These are phyloP conservation scores for Puccinia coronata DNA, from an alignment of 1,284 basidiomycete species.

Conservation along the genomic window DNA sequence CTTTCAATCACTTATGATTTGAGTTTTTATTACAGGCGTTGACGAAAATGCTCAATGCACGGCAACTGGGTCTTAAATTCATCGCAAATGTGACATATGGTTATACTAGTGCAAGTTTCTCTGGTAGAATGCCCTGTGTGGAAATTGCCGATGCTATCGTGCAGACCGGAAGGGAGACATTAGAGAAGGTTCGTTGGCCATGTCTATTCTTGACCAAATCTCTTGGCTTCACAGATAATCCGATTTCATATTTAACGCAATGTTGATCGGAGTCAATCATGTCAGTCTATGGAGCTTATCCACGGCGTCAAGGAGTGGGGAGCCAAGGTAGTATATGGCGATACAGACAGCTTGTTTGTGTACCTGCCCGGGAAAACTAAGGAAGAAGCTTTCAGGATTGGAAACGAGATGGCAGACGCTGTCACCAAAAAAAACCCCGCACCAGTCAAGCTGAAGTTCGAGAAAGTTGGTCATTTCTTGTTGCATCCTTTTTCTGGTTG, in stretches of 20 bases:
- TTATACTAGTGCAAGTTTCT: conserved; percentile 88
- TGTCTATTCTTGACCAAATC: not conserved
- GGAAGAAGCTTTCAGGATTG: conserved; percentile 88
- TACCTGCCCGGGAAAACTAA: conserved; percentile 83
- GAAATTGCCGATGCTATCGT: conserved; percentile 98
- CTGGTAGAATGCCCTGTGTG: conserved; percentile 95
- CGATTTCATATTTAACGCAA: conserved; percentile 1
- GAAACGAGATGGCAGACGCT: conserved; percentile 83
- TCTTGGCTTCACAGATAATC: not conserved
- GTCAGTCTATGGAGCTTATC: conserved; percentile 78
- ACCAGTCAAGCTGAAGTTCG: conserved; percentile 93
- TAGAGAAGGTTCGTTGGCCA: conserved; percentile 76
- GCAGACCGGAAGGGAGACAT: conserved; percentile 88
- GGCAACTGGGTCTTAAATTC: conserved; percentile 83
- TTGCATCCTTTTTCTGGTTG: not conserved
- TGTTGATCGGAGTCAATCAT: not conserved
- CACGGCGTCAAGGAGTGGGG: conserved; percentile 79
- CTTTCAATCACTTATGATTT: not conserved
- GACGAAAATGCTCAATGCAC: conserved; percentile 74
- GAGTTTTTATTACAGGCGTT: conserved; percentile 67
- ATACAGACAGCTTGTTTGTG: conserved; percentile 94
- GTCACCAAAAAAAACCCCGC: conserved; percentile 83
- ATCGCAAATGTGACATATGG: conserved; percentile 89
- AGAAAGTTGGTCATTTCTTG: conserved; percentile 69
- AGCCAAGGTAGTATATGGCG: conserved; percentile 93